These are phyloP conservation scores for Trematosphaeria pertusa DNA, from an alignment of 2,329 filamentous ascomycete species.

Conservation along the genomic window DNA sequence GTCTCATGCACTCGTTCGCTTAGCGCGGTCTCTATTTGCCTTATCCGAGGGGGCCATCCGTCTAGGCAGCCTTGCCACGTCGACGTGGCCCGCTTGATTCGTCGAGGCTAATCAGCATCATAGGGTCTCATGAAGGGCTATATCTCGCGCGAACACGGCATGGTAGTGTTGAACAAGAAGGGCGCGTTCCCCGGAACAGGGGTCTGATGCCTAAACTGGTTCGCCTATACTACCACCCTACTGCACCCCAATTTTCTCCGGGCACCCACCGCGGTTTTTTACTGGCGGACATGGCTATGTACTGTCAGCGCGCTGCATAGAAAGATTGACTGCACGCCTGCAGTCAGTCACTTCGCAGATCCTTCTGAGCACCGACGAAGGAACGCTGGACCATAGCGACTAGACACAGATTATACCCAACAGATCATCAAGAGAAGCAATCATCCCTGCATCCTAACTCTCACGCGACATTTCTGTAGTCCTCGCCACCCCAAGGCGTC, in stretches of 20 bases:
- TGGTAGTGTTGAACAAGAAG: slow-evolving; percentile 90
- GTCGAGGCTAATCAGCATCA: slow-evolving; percentile 23
- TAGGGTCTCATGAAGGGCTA: slow-evolving; percentile 98
- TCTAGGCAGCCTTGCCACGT: slow-evolving; percentile 20
- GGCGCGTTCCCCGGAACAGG: slow-evolving; percentile 94
- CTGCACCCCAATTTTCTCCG: slow-evolving; percentile 17
- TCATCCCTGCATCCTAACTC: neutral
- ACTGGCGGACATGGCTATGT: slow-evolving; percentile 12
- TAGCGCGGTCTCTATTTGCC: slow-evolving; percentile 10
- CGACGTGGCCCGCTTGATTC: slow-evolving; percentile 5
- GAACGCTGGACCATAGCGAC: neutral
- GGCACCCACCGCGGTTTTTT: slow-evolving; percentile 9
- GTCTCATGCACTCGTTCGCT: slow-evolving; percentile 10
- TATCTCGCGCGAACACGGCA: slow-evolving; percentile 87
- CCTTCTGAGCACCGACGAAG: no score
- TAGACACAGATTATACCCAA: neutral
- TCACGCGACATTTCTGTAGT: neutral
- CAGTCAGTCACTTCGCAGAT: no score
- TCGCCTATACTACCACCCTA: slow-evolving; percentile 16
- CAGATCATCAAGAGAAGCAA: slow-evolving; percentile 4
- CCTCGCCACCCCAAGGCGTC: no score
- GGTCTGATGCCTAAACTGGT: slow-evolving; percentile 51
- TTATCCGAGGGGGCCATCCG: slow-evolving; percentile 11
- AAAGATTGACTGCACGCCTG: neutral
- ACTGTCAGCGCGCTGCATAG: slow-evolving; percentile 1